These are phyloP conservation scores for Cupressus sempervirens DNA, from an alignment of 75 land plant species.

Conservation along the genomic window DNA sequence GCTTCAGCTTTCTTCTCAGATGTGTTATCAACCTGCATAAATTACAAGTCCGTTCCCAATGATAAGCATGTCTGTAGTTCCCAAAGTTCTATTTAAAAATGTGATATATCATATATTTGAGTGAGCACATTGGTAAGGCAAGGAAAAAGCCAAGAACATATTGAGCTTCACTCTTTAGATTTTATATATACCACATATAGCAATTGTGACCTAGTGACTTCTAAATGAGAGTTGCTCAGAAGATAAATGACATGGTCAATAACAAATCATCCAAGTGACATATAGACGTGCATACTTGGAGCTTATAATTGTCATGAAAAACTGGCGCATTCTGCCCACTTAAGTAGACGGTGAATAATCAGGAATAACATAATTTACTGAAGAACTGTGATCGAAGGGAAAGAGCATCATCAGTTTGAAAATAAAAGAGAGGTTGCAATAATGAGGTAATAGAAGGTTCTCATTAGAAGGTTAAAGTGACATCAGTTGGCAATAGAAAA, in stretches of 20 bases:
- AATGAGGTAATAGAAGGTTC: not conserved
- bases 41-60: not conserved
- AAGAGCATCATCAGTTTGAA: not conserved
- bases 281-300: not conserved
- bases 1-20: conserved; percentile 33
- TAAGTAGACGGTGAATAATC: not conserved
- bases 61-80: not conserved
- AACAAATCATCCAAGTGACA: not conserved
- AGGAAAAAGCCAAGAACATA: not conserved
- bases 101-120: not conserved
- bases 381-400: not conserved
- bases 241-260: not conserved
- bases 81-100: not conserved
- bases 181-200: not conserved
- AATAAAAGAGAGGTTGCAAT: not conserved
- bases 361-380: not conserved
- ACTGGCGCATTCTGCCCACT: not conserved
- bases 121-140: not conserved
- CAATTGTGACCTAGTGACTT: not conserved
- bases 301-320: not conserved
- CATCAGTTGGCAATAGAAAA: not conserved
- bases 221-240: not conserved
- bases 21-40: conserved; percentile 27
- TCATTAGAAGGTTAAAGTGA: not conserved
- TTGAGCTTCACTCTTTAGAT: not conserved